Evolutionary conservation across 495 filamentous ascomycete species (phyloP).

Genomic region (Aspergillus haitiensis): DNA sequence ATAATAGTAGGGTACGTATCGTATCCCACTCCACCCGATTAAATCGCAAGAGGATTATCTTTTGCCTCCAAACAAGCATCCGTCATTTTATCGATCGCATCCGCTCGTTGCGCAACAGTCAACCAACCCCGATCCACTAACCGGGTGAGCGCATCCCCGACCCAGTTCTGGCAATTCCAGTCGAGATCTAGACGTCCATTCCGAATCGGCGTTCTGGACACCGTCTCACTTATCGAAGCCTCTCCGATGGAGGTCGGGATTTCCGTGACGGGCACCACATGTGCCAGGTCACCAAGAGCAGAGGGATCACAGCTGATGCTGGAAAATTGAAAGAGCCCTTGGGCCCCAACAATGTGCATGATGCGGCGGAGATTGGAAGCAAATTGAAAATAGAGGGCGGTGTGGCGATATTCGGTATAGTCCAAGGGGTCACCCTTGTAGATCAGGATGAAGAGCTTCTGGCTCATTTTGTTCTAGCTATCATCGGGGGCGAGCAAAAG

Average conservation of each 20-base stretch:
- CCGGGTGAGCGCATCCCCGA: conserved; percentile 31
- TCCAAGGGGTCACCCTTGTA: conserved; percentile 35
- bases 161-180: conserved; percentile 43
- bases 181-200: conserved; percentile 29
- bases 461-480: conserved; percentile 17
- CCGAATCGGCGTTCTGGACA: conserved; percentile 26
- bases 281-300: conserved; percentile 58
- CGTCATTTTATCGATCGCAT: conserved; percentile 31
- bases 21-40: background rate
- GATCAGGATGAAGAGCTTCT: conserved; percentile 29
- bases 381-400: conserved; percentile 32
- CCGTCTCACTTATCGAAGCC: conserved; percentile 23
- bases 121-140: conserved; percentile 30
- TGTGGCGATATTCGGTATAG: conserved; percentile 36
- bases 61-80: conserved; percentile 34
- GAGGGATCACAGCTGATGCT: conserved; percentile 39
- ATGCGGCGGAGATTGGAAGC: conserved; percentile 17
- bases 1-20: background rate
- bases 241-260: conserved; percentile 23
- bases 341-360: conserved; percentile 31
- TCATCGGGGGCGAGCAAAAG: background rate
- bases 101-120: conserved; percentile 17
- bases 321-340: conserved; percentile 31
- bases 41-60: conserved; percentile 10
- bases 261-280: conserved; percentile 24